These are phyloP conservation scores for Lyophyllum decastes DNA, from an alignment of 768 basidiomycete genomes.

Conservation along the genomic window DNA sequence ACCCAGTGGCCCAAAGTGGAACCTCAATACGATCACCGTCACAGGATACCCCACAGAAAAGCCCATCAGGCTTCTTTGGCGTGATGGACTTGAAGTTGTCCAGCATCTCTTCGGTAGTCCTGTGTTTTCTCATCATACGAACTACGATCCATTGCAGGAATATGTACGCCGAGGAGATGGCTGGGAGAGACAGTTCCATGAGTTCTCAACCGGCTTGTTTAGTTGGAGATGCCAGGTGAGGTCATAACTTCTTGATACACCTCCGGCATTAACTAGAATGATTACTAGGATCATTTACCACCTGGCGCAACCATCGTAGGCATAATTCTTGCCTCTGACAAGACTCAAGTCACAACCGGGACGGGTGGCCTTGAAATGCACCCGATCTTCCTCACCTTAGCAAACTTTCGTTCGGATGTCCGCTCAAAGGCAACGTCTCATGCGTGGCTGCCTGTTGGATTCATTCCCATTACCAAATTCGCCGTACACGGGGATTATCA, in stretches of 20 bases:
- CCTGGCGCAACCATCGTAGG: not conserved
- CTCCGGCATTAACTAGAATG: not conserved
- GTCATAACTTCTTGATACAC: not conserved
- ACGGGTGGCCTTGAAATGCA: constrained; percentile 2
- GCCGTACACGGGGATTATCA: not conserved
- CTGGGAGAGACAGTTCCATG: not conserved
- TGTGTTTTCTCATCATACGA: not conserved
- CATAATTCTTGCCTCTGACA: constrained; percentile 1
- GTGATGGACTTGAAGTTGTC: not conserved
- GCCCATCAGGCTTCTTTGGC: not conserved
- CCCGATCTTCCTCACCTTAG: not conserved
- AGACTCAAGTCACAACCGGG: constrained; percentile 5
- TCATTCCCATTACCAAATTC: constrained; percentile 3
- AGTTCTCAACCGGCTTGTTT: not conserved
- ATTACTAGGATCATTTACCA: not conserved
- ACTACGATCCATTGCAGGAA: not conserved
- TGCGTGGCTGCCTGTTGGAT: not conserved
- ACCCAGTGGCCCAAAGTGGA: not conserved
- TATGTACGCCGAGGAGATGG: not conserved
- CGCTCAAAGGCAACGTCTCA: constrained; percentile 2
- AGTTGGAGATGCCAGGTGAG: not conserved
- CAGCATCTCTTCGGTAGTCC: not conserved
- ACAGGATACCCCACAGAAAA: not conserved
- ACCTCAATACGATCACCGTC: not conserved
- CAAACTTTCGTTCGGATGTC: not conserved